Evolutionary conservation across 2,329 filamentous ascomycete genomes (phyloP).

Genomic region (Dactylonectria estremocensis): DNA sequence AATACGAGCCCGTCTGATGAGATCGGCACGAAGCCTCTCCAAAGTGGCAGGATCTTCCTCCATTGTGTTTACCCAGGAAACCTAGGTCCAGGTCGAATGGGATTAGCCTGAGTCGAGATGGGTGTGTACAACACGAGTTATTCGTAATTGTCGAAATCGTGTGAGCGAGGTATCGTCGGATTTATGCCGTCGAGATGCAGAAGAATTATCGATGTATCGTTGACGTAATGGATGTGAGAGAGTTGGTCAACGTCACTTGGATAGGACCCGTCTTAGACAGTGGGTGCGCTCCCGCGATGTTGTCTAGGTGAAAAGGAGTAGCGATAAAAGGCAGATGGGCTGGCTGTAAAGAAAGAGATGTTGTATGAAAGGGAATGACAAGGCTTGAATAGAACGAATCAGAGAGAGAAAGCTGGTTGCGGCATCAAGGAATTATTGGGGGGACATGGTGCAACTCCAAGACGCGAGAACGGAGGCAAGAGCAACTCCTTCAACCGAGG

Average conservation of each 20-base stretch:
- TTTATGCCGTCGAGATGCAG: neutral
- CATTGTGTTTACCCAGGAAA: constrained; percentile 36
- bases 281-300: neutral
- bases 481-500: constrained; percentile 10
- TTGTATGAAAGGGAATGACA: constrained; percentile 13
- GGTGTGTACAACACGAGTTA: neutral
- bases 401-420: constrained; percentile 19
- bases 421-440: constrained; percentile 23
- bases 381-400: constrained; percentile 6
- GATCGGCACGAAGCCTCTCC: constrained; percentile 53
- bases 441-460: constrained; percentile 24
- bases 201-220: neutral
- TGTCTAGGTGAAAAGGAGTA: neutral
- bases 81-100: neutral
- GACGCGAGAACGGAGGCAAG: constrained; percentile 3
- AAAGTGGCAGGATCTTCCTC: constrained; percentile 42
- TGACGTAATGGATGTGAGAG: neutral
- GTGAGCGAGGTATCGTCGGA: neutral
- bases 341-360: neutral
- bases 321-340: neutral
- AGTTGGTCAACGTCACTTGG: neutral
- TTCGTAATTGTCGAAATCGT: neutral
- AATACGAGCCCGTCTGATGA: constrained; percentile 51
- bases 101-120: neutral
- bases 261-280: neutral